A percentile compares a stretch with the other conserved stretches of the same genome.
These are phyloP conservation scores for Apiospora hydei DNA, from an alignment of 2,329 filamentous ascomycete genomes.

Conservation along the genomic window DNA sequence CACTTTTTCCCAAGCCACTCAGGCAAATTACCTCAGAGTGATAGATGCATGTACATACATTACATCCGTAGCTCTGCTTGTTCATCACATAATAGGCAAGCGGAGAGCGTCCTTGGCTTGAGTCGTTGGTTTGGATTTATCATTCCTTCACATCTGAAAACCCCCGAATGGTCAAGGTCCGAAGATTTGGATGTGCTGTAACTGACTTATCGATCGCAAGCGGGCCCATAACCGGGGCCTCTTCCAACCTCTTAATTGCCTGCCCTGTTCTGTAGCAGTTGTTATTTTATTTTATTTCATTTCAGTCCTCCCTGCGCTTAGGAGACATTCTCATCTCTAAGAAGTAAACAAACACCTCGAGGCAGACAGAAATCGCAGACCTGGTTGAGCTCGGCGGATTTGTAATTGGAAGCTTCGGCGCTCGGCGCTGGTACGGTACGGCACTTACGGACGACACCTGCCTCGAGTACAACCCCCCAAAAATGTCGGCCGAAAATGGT, in stretches of 20 bases:
- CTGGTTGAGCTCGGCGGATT: not conserved
- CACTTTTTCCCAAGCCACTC: not conserved
- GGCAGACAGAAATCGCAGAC: not conserved
- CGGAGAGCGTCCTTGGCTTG: not conserved
- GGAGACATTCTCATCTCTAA: not conserved
- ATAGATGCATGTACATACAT: not conserved
- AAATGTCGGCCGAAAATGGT: constrained; percentile 33
- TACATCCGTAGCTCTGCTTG: not conserved
- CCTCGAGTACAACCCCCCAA: constrained; percentile 13
- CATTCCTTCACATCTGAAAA: not conserved
- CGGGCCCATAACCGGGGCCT: constrained; percentile 12
- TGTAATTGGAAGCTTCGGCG: constrained; percentile 5
- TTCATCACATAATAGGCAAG: not conserved
- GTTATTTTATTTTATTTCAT: not conserved
- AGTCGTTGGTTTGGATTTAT: not conserved
- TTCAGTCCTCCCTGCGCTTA: not conserved
- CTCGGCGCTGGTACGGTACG: constrained; percentile 18
- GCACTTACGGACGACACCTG: constrained; percentile 10
- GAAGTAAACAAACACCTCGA: not conserved
- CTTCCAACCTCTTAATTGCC: constrained; percentile 20
- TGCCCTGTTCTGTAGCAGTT: not conserved
- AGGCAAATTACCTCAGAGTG: constrained; percentile 10
- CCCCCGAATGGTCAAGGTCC: constrained; percentile 8
- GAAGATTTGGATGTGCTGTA: not conserved
- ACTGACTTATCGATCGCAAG: constrained; percentile 5